Evolutionary conservation across 1,139 yeast species (phyloP).

Genomic region (Yamadazyma kanchanaburiensis): DNA sequence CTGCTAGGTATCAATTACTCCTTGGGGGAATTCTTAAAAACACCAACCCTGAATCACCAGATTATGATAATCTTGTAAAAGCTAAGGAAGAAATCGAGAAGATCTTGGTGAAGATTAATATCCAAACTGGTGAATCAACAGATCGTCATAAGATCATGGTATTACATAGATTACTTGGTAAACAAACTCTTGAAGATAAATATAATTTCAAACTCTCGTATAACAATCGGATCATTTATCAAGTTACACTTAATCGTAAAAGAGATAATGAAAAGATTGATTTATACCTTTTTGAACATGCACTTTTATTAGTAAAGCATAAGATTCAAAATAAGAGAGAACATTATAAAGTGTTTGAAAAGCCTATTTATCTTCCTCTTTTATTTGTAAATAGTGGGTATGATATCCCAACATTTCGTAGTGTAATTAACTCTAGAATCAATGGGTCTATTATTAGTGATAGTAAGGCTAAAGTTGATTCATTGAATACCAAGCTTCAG

Average conservation of each 20-base stretch:
- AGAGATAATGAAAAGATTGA: conserved; percentile 80
- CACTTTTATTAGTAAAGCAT: conserved; percentile 78
- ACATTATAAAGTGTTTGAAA: conserved; percentile 84
- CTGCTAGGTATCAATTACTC: conserved; percentile 88
- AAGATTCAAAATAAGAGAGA: conserved; percentile 89
- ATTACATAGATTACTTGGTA: conserved; percentile 75
- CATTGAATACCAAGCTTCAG: conserved; percentile 43
- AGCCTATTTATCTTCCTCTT: conserved; percentile 88
- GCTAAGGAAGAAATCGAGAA: conserved; percentile 77
- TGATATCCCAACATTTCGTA: conserved; percentile 65
- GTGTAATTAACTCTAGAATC: conserved; percentile 35
- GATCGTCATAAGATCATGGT: conserved; percentile 89
- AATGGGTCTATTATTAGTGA: conserved; percentile 42
- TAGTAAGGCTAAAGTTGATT: conserved; percentile 26
- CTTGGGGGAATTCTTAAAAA: conserved; percentile 80
- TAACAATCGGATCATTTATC: conserved; percentile 77
- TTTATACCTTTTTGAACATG: conserved; percentile 85
- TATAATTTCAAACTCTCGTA: conserved; percentile 69
- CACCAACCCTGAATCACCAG: conserved; percentile 74
- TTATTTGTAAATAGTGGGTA: conserved; percentile 74
- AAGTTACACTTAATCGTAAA: conserved; percentile 64
- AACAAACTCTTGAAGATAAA: conserved; percentile 67
- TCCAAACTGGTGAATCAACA: conserved; percentile 91
- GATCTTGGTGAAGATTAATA: conserved; percentile 75
- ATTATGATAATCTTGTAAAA: conserved; percentile 63